Evolutionary conservation across 2,329 filamentous ascomycete species (phyloP).

Genomic region (Nakataea oryzae): DNA sequence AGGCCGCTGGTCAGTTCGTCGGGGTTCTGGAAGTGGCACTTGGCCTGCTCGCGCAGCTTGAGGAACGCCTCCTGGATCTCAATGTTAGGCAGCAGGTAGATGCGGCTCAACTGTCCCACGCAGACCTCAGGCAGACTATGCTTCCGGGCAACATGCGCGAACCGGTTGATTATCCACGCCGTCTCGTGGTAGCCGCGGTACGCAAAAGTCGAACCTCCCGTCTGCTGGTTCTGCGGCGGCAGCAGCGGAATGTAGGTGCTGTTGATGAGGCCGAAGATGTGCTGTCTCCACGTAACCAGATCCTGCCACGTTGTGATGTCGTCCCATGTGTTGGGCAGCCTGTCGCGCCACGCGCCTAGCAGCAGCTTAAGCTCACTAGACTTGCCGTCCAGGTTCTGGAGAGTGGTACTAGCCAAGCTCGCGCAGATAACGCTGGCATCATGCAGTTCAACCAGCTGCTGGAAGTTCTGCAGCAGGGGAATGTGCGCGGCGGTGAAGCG

Average conservation of each 20-base stretch:
- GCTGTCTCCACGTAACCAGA: conserved; percentile 97
- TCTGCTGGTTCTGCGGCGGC: conserved; percentile 68
- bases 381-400: conserved; percentile 80
- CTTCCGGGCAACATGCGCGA: conserved; percentile 94
- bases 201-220: conserved; percentile 84
- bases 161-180: conserved; percentile 99
- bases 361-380: conserved; percentile 92
- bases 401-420: conserved; percentile 76
- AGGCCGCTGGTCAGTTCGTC: conserved; percentile 85
- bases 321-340: conserved; percentile 95
- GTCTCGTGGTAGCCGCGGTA: conserved; percentile 98
- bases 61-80: conserved; percentile 99
- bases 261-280: conserved; percentile 98
- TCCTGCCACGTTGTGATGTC: conserved; percentile 99
- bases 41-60: conserved; percentile 95
- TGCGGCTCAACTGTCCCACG: conserved; percentile 91
- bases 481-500: conserved; percentile 92
- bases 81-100: conserved; percentile 97
- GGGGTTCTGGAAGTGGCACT: conserved; percentile 95
- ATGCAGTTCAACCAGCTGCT: conserved; percentile 92
- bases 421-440: conserved; percentile 95
- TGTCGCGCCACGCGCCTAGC: conserved; percentile 88
- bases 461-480: conserved; percentile 91
- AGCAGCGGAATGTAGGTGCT: conserved; percentile 80
- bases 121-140: conserved; percentile 95